Percentiles rank a stretch among this genome's conserved stretches.
These are phyloP conservation scores for Paracamarosporium sp. DNA, from an alignment of 2,329 filamentous ascomycete genomes.

Conservation along the genomic window DNA sequence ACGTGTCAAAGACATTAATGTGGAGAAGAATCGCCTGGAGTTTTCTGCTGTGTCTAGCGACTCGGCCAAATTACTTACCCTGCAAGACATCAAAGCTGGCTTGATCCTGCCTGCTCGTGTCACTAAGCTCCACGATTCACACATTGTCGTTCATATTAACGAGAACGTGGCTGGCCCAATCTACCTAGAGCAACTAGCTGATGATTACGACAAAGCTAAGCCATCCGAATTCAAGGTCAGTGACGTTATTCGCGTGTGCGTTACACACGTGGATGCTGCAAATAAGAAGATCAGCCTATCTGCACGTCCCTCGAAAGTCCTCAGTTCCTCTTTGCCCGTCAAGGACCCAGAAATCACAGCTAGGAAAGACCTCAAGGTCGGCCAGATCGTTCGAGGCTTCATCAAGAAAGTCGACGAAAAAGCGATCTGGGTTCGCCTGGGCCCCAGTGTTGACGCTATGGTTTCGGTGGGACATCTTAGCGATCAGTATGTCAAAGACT, in stretches of 20 bases:
- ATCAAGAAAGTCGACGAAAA: slow-evolving; percentile 89
- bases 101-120: slow-evolving; percentile 84
- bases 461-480: slow-evolving; percentile 89
- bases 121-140: slow-evolving; percentile 83
- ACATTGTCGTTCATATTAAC: slow-evolving; percentile 84
- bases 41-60: slow-evolving; percentile 75
- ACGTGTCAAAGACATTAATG: slow-evolving; percentile 76
- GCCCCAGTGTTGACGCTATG: slow-evolving; percentile 80
- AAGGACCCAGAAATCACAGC: slow-evolving; percentile 80
- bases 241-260: slow-evolving; percentile 85
- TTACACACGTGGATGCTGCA: slow-evolving; percentile 77
- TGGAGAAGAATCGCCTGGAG: slow-evolving; percentile 77
- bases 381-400: slow-evolving; percentile 87
- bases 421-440: slow-evolving; percentile 85
- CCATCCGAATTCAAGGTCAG: slow-evolving; percentile 79
- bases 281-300: slow-evolving; percentile 89
- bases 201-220: slow-evolving; percentile 84
- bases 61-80: slow-evolving; percentile 65
- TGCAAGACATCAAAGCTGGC: slow-evolving; percentile 76
- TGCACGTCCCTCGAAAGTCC: slow-evolving; percentile 82
- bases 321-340: slow-evolving; percentile 83
- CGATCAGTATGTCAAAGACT: slow-evolving; percentile 91
- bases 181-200: slow-evolving; percentile 80
- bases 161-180: slow-evolving; percentile 81
- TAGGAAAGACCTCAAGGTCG: slow-evolving; percentile 73